A percentile compares a stretch with the other conserved stretches of the same genome.
phyloP scores from a whole-genome alignment of 345 rosid species.

The Capsella bursapastoris region DNA sequence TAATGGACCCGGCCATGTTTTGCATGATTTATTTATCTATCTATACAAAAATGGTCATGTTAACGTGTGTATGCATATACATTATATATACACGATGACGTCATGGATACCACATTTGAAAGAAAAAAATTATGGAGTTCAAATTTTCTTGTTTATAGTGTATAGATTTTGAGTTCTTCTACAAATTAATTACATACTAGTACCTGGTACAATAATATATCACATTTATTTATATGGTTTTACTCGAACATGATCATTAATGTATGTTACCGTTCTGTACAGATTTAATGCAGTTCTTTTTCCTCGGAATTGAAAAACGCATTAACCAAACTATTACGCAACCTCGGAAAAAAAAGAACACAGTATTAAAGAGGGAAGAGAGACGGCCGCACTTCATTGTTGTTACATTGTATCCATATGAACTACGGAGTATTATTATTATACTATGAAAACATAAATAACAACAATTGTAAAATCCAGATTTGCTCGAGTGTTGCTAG shows the following conservation, averaged over 20 bases:
- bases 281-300: slow-evolving; percentile 25
- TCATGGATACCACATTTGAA: not conserved
- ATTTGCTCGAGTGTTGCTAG: too few species aligned
- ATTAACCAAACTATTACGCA: slow-evolving; percentile 29
- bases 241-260: slow-evolving; percentile 27
- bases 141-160: not conserved
- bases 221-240: not conserved
- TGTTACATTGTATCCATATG: not conserved
- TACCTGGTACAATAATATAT: slow-evolving; percentile 16
- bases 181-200: slow-evolving; percentile 1
- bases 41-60: slow-evolving; percentile 18
- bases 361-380: slow-evolving; percentile 26
- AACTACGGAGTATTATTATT: too few species aligned
- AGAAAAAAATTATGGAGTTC: not conserved
- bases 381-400: too few species aligned
- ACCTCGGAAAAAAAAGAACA: slow-evolving; percentile 23
- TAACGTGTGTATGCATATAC: not conserved
- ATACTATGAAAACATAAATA: too few species aligned
- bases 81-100: slow-evolving; percentile 18
- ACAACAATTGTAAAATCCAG: too few species aligned
- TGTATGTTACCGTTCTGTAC: slow-evolving; percentile 41
- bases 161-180: too few species aligned
- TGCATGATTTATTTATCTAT: slow-evolving; percentile 12
- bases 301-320: slow-evolving; percentile 25
- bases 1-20: slow-evolving; percentile 24